Percentiles rank a stretch among this genome's conserved stretches.
phyloP scores from a whole-genome alignment of 805 yeast species.

The Nakazawaea molendinolei region DNA sequence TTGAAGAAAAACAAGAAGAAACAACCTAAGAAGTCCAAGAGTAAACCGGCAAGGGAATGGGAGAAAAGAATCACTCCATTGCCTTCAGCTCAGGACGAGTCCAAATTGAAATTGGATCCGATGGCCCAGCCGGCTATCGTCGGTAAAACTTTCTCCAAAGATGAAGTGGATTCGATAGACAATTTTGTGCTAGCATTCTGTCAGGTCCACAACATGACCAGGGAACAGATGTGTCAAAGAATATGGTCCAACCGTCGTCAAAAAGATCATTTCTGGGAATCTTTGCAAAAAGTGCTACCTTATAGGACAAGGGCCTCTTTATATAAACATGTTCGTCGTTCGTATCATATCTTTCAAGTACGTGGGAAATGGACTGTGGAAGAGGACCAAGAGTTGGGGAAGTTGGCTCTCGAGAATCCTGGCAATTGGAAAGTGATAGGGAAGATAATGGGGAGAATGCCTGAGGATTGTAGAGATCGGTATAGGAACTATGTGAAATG shows the following conservation, averaged over 20 bases:
- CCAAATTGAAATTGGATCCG: too few species aligned
- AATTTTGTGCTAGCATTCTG: slow-evolving; percentile 67
- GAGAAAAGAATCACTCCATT: too few species aligned
- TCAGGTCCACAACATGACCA: slow-evolving; percentile 49
- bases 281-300: slow-evolving; percentile 71
- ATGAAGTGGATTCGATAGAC: slow-evolving; percentile 68
- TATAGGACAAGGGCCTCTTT: slow-evolving; percentile 82
- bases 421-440: slow-evolving; percentile 92
- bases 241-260: slow-evolving; percentile 83
- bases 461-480: slow-evolving; percentile 94
- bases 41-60: too few species aligned
- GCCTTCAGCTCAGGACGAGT: too few species aligned
- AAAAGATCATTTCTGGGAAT: slow-evolving; percentile 89
- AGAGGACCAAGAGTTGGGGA: slow-evolving; percentile 66
- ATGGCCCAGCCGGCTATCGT: too few species aligned
- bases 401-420: slow-evolving; percentile 56
- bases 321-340: slow-evolving; percentile 87
- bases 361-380: slow-evolving; percentile 87
- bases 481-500: slow-evolving; percentile 96
- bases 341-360: slow-evolving; percentile 79
- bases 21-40: too few species aligned
- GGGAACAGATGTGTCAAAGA: slow-evolving; percentile 70
- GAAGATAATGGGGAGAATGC: slow-evolving; percentile 79
- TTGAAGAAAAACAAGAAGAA: background rate
- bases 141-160: slow-evolving; percentile 42